Base-by-base conservation (phyloP, 805 yeast genomes). In the Saccharomycopsis olivae region DNA sequence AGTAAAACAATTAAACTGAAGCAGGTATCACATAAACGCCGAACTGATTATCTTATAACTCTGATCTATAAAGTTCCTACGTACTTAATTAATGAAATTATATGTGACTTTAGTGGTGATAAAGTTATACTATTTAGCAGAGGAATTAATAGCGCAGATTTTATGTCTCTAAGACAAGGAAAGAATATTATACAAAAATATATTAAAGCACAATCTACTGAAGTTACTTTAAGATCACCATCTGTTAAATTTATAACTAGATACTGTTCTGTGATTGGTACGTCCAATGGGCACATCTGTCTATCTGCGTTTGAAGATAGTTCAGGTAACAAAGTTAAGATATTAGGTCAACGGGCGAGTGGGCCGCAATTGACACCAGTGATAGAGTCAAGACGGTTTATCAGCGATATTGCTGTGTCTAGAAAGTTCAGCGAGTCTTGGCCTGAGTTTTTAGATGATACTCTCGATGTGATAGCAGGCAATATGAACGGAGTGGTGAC, bases 401-500 rank as follows among this genome's bases (percentile, higher is more conserved):
- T 43, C 16, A 36, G 35, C 36, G 29, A 19, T 25, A 29, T 40
- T 11, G n/a, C n/a, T n/a, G n/a, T n/a, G n/a, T n/a, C n/a, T n/a
- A n/a, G n/a, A n/a, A n/a, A n/a, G n/a, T n/a, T n/a, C n/a, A n/a
- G n/a, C n/a, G 31, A 14, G 15, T 20, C 29, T 9, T 34, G 38
- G 11, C 41, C 37, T 16, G n/a, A 17, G 4, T n/a, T n/a, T n/a
- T 35, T 39, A 6, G 24, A 35, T 15, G 8, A 31, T 9, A 41
- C 17, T 33, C 24, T 46, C 11, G 49, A 46, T 29, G 14, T 46
- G 4, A 18, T 46, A 11, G 15, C 45, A 2, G 49, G 49, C 14
- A 47, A 46, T 25, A 34, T 43, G 21, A 27, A 25, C 21, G 49
- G 49, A 9, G 38, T 43, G 15, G 13, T 46, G 3, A 40, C 23